These are phyloP conservation scores for Pilasporangium apinafurcum DNA, from an alignment of 352 stramenopile genomes.

Conservation along the genomic window DNA sequence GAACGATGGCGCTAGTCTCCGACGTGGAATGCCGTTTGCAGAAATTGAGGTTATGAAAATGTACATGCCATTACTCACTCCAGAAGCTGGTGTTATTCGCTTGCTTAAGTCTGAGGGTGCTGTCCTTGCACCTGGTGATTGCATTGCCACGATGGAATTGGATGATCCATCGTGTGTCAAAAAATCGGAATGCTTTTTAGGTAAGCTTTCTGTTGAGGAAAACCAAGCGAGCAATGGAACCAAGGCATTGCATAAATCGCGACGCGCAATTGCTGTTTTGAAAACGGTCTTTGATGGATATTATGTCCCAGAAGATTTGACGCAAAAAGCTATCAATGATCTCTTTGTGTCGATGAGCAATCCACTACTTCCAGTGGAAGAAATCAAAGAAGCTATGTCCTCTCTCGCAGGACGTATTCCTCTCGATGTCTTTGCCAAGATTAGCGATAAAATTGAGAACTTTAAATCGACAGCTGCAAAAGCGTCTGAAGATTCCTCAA, in stretches of 20 bases:
- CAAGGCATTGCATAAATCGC: constrained; percentile 65
- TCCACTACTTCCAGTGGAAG: constrained; percentile 81
- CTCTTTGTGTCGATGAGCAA: constrained; percentile 66
- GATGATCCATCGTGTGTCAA: constrained; percentile 97
- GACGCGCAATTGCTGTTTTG: constrained; percentile 76
- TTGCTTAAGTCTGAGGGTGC: constrained; percentile 96
- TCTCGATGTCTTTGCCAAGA: constrained; percentile 84
- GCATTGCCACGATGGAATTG: constrained; percentile 96
- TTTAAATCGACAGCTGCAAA: constrained; percentile 69
- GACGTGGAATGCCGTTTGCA: constrained; percentile 81
- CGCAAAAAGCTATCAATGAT: constrained; percentile 83
- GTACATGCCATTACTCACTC: constrained; percentile 99
- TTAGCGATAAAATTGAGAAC: constrained; percentile 77
- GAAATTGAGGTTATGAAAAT: constrained; percentile 99
- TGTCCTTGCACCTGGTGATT: constrained; percentile 93
- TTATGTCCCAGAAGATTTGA: constrained; percentile 76
- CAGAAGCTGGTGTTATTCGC: constrained; percentile 93
- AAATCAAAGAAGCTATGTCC: constrained; percentile 97
- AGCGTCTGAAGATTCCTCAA: constrained; percentile 17
- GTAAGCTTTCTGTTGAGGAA: constrained; percentile 44
- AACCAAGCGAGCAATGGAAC: constrained; percentile 21
- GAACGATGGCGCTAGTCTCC: constrained; percentile 89
- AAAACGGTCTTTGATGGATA: constrained; percentile 95
- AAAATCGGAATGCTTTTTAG: constrained; percentile 89
- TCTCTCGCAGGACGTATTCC: constrained; percentile 96